Conservation (phyloP, 495 filamentous ascomycete species). For the Annulohypoxylon bovei region DNA sequence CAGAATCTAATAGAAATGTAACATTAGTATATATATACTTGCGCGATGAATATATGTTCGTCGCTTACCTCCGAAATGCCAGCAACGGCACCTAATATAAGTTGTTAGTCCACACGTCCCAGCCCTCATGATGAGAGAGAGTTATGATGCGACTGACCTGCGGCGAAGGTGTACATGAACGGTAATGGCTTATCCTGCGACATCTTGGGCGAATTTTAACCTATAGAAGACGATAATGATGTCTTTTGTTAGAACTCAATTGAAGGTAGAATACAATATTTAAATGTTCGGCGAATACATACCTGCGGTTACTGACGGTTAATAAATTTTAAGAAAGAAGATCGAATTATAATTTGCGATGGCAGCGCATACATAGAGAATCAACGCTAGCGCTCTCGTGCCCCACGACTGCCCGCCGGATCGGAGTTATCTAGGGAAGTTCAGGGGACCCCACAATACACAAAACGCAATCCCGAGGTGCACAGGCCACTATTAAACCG, state of each 20-base stretch:
- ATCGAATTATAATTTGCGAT: constrained; percentile 37
- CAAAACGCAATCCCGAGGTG: constrained; percentile 9
- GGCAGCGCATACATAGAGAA: constrained; percentile 21
- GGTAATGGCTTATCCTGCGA: constrained; percentile 76
- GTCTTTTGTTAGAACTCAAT: not conserved
- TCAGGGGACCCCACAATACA: constrained; percentile 17
- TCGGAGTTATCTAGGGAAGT: constrained; percentile 31
- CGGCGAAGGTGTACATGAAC: constrained; percentile 86
- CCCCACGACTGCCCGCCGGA: constrained; percentile 21
- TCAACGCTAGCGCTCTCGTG: not conserved
- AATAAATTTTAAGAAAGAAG: constrained; percentile 17
- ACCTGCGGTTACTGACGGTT: constrained; percentile 37
- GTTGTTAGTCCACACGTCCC: constrained; percentile 26
- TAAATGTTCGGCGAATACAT: constrained; percentile 21
- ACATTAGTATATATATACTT: constrained; percentile 28
- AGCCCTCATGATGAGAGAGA: not conserved
- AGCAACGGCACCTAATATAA: constrained; percentile 73
- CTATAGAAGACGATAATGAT: not conserved
- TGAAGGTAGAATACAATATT: not conserved
- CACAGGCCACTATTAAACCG: not conserved
- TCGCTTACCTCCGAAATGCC: constrained; percentile 87
- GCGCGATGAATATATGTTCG: not conserved
- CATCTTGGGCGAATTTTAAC: constrained; percentile 59
- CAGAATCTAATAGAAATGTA: constrained; percentile 12
- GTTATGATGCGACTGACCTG: constrained; percentile 61